Evolutionary conservation across 164 flowering plant species (phyloP), one percentile per base, ranked within the genome.

Genomic region (Liriodendron chinense): DNA sequence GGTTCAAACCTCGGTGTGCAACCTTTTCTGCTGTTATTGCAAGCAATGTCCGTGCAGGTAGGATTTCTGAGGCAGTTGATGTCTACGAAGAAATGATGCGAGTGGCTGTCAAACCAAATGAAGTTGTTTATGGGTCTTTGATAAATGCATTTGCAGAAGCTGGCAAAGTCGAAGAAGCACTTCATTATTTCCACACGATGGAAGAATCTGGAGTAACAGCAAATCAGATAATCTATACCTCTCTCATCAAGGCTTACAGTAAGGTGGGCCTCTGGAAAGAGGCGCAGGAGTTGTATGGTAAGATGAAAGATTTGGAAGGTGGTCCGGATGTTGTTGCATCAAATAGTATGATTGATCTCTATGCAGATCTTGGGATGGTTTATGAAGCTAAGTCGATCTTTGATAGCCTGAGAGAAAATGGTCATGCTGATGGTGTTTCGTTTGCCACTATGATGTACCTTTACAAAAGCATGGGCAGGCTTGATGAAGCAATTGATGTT

Each of bases 241-340:
- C 96, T 69, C 70, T 95, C 66, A 87, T 95, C 56, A 95, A 95
- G 89, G 97, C 91, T 67, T 95, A 91, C 74, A 74, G 90, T 80
- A 92, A 87, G 78, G 79, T 89, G 22, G 98, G 92, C 7, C 81
- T 78, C 78, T 80, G 89, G 75, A 90, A 90, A 63, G 92, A 84
- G 72, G 94, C 98, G 56, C 89, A 83, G 76, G 70, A 77, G 57
- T 2, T 92, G 25, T 95, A 89, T 75, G 82, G 82, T 74, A 86
- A 75, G 80, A 88, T 92, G 87, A 84, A 82, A 79, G 75, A 76
- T 71, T 50, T 86, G 78, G 86, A 86, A 21, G 96, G 83, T 65
- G 96, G 94, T 73, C 89, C 88, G 0, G 97, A 93, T 82, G 72
- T 85, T 74, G 83, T 92, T 76, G 98, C 98, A 53, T 91, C 93